phyloP scores from a whole-genome alignment of 2,329 filamentous ascomycete genomes.

The Diplodia seriata region DNA sequence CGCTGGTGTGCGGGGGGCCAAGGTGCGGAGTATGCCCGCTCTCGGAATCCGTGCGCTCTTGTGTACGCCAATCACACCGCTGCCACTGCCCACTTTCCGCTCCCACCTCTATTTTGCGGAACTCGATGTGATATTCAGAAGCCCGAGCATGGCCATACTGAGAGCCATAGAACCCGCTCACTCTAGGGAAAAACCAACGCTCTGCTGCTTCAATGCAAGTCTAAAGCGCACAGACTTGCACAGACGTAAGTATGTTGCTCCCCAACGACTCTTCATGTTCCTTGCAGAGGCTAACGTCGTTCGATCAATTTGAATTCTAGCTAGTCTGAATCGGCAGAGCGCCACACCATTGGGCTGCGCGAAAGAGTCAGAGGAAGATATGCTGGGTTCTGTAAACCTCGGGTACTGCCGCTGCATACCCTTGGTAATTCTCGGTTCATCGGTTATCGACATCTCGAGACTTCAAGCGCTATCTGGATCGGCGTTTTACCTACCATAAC shows the following conservation, averaged over 20 bases:
- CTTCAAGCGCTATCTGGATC: background rate
- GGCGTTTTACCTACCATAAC: background rate
- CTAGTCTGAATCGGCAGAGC: background rate
- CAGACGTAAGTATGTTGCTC: background rate
- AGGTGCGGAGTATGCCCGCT: conserved; percentile 16
- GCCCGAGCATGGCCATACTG: background rate
- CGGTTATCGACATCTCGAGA: background rate
- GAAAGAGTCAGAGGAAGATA: conserved; percentile 6
- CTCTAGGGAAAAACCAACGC: background rate
- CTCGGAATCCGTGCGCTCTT: conserved; percentile 15
- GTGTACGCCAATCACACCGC: background rate
- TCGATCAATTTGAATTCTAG: background rate
- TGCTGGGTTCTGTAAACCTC: conserved; percentile 1
- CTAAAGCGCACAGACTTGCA: background rate
- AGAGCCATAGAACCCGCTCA: background rate
- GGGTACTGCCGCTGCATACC: conserved; percentile 18
- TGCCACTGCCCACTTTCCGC: background rate
- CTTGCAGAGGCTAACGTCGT: background rate
- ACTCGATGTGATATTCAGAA: background rate
- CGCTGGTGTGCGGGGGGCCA: conserved; percentile 15
- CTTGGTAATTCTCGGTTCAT: conserved; percentile 1
- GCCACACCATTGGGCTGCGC: background rate
- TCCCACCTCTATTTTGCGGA: background rate
- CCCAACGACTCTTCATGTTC: background rate
- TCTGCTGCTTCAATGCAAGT: background rate